Evolutionary conservation across 2,329 filamentous ascomycete species (phyloP).

Genomic region (Colletotrichum tabaci): DNA sequence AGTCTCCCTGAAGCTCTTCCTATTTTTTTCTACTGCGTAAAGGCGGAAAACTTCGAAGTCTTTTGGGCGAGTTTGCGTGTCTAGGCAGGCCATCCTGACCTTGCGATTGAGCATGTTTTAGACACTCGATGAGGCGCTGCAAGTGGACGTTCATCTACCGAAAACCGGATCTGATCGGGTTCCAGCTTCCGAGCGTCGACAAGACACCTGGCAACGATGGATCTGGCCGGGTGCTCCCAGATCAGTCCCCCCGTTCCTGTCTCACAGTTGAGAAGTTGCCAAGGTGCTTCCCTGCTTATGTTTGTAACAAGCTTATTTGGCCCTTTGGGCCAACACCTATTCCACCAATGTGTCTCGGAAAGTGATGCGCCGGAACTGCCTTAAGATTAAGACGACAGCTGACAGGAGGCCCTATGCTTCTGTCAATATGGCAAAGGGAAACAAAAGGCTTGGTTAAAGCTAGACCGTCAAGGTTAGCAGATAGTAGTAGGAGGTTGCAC

Average conservation of each 20-base stretch:
- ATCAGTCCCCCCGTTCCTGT: slow-evolving; percentile 5
- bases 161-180: slow-evolving; percentile 31
- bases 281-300: slow-evolving; percentile 1
- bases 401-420: slow-evolving; percentile 28
- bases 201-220: not conserved
- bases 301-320: slow-evolving; percentile 32
- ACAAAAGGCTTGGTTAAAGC: not conserved
- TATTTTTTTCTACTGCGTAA: no score
- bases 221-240: not conserved
- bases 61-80: no score
- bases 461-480: not conserved
- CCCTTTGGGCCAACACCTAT: not conserved
- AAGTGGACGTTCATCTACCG: slow-evolving; percentile 23
- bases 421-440: slow-evolving; percentile 8
- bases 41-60: no score
- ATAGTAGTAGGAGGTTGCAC: not conserved
- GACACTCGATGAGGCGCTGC: not conserved
- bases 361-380: slow-evolving; percentile 12
- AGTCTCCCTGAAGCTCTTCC: no score
- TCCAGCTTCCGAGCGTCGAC: not conserved
- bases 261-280: not conserved
- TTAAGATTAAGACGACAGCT: slow-evolving; percentile 36
- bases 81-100: not conserved
- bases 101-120: slow-evolving; percentile 34
- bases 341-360: slow-evolving; percentile 25